Conservation (phyloP, 495 filamentous ascomycete species). For the Neurospora africana region DNA sequence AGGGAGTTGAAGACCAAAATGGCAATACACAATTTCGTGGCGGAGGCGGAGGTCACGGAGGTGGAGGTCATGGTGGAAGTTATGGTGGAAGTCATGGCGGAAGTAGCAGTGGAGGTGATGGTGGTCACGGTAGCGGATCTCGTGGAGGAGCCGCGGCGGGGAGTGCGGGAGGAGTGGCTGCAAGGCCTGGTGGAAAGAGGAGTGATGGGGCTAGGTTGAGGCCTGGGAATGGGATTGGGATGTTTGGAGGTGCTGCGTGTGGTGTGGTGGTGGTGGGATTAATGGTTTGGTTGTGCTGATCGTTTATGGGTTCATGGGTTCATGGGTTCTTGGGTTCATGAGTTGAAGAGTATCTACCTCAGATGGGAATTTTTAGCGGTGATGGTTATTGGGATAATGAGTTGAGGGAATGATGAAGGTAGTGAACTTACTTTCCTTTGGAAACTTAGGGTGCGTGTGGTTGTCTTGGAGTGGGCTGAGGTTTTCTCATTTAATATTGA, state of each 20-base stretch:
- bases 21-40: neutral
- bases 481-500: too few relatives aligned
- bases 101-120: too few relatives aligned
- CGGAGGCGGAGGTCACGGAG: too few relatives aligned
- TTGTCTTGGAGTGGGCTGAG: too few relatives aligned
- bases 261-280: neutral
- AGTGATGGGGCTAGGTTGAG: neutral
- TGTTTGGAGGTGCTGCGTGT: neutral
- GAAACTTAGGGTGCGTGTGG: too few relatives aligned
- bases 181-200: neutral
- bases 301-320: neutral
- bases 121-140: neutral
- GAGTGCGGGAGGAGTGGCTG: neutral
- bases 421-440: too few relatives aligned
- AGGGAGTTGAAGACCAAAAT: neutral
- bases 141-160: neutral
- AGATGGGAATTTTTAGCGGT: too few relatives aligned
- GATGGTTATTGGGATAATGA: too few relatives aligned
- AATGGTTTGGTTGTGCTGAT: neutral
- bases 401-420: too few relatives aligned
- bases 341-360: too few relatives aligned
- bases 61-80: neutral
- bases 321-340: too few relatives aligned
- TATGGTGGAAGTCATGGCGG: neutral
- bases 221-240: neutral